Evolutionary conservation across 805 yeast species (phyloP), one percentile per base, ranked within the genome.

Genomic region (Candida cerambycidarum): DNA sequence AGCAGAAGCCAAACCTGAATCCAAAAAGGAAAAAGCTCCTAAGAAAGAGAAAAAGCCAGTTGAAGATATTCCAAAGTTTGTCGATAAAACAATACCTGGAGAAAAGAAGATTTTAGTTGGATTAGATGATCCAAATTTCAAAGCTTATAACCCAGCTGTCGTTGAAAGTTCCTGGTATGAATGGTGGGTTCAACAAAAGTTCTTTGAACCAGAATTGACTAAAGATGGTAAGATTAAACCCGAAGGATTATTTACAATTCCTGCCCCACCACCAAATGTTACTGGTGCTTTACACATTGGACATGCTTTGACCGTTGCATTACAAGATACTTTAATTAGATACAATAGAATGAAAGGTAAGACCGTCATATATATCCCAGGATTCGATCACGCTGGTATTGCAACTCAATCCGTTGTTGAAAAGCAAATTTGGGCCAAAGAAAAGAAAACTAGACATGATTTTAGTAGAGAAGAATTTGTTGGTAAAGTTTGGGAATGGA

Each of bases 221-320:
- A 76, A 69, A 44, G 82, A 83, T 58, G 97, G 97, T 35, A 67
- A 82, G 35, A 58, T 79, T 53, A 83, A 83, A 61, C 86, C 93
- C 32, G 90, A 81, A 58, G 98, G 98, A 54, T 61, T 75, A 14
- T 93, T 92, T 68, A 77, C 85, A 49, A 88, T 93, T 57, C 97
- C 98, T 30, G 93, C 96, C n/a, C 99, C 99, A 30, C 99, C 99
- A 49, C 99, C 99, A 61, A 93, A 93, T 65, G 96, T 93, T 51
- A 93, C 99, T 37, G 99, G 99, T 70, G 97, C 98, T 36, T 77
- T 93, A 54, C 99, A 93, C 67, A 93, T 93, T 66, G 99, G 99
- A 55, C 99, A 93, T 67, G 99, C 98, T 21, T 78, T 93, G 63
- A 93, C 99, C 13, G 87, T 90, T 48, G 75, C 98, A 27, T 85